A percentile compares a stretch with the other conserved stretches of the same genome.
These are phyloP conservation scores for Rhizophora apiculata DNA, from an alignment of 345 rosid genomes.

Conservation along the genomic window DNA sequence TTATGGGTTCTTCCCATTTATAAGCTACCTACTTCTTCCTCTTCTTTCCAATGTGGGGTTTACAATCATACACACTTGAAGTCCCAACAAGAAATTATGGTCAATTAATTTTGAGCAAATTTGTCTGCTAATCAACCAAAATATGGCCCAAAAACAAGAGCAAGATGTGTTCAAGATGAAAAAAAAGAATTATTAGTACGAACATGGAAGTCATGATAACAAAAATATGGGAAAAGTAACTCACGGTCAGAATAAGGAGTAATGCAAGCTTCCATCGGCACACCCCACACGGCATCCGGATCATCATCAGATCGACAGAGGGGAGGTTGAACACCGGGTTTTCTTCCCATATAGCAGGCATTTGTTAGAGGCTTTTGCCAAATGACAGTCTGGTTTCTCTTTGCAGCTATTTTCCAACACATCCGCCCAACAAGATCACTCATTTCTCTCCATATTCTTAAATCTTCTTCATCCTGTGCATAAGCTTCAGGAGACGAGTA, in stretches of 20 bases:
- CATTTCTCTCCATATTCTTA: conserved; percentile 92
- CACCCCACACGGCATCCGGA: conserved; percentile 88
- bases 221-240: conserved; percentile 27
- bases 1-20: no score
- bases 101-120: no score
- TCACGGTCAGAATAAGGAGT: conserved; percentile 83
- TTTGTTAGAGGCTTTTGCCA: conserved; percentile 94
- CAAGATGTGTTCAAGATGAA: not conserved
- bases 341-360: conserved; percentile 82
- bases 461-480: conserved; percentile 95
- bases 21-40: no score
- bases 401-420: conserved; percentile 96
- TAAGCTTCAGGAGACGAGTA: conserved; percentile 99
- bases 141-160: no score
- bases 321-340: conserved; percentile 83
- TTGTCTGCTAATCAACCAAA: no score
- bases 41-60: no score
- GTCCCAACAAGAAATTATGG: no score
- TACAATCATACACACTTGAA: no score
- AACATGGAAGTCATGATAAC: not conserved
- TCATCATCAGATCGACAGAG: conserved; percentile 81
- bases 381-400: conserved; percentile 91
- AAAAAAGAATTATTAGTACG: not conserved
- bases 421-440: conserved; percentile 83
- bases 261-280: conserved; percentile 91